Percentiles rank a stretch among this genome's conserved stretches.
phyloP scores from a whole-genome alignment of 2,329 filamentous ascomycete genomes.

The Apiospora marii region DNA sequence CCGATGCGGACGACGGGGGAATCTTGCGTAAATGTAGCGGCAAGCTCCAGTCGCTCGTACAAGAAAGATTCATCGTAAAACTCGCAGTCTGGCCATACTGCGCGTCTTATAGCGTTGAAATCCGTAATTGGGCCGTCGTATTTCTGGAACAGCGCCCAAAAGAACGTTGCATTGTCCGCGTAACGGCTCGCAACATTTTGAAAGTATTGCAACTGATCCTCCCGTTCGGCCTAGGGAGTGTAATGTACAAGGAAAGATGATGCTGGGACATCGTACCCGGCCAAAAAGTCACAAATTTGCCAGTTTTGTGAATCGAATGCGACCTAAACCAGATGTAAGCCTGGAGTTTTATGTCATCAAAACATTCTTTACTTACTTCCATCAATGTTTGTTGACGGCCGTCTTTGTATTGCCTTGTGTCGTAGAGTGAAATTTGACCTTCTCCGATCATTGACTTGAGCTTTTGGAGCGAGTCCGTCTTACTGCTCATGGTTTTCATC shows the following conservation, averaged over 20 bases:
- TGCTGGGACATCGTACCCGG: not conserved
- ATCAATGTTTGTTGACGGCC: not conserved
- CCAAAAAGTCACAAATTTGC: not conserved
- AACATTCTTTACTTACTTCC: not conserved
- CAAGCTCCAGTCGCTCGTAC: not conserved
- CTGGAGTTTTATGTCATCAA: not conserved
- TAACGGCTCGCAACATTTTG: not conserved
- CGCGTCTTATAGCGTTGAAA: not conserved
- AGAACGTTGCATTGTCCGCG: accelerated
- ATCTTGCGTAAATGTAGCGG: not conserved
- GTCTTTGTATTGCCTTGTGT: not conserved
- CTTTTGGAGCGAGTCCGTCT: not conserved
- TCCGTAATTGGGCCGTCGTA: not conserved
- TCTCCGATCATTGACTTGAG: not conserved
- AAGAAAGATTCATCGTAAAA: not conserved
- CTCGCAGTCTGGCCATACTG: not conserved
- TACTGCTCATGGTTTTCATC: not conserved
- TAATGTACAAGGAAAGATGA: accelerated
- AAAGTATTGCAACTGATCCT: not conserved
- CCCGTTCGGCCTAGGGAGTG: not conserved
- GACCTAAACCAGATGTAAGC: not conserved
- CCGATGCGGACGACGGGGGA: not conserved
- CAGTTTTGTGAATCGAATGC: not conserved
- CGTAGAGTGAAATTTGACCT: not conserved
- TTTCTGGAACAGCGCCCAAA: not conserved